These are phyloP conservation scores for Phenoliferia sp. DNA, from an alignment of 1,284 basidiomycete species.

Conservation along the genomic window DNA sequence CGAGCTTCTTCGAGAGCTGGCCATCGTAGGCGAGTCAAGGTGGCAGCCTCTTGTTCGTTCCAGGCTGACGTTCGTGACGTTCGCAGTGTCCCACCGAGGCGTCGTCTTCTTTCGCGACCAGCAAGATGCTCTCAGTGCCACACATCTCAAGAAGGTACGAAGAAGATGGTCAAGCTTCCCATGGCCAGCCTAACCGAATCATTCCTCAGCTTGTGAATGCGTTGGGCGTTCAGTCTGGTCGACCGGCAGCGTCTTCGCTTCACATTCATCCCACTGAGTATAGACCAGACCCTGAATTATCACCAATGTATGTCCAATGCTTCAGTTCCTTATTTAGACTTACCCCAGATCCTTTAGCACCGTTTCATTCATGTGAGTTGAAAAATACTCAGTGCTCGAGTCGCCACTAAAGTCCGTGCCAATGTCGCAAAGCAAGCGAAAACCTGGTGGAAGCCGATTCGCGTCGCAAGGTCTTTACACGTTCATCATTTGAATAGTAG, in stretches of 20 bases:
- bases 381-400: too few species aligned
- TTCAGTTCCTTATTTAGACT: not conserved
- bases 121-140: not conserved
- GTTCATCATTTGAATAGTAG: too few species aligned
- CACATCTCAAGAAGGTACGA: constrained; percentile 11
- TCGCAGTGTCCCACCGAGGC: constrained; percentile 7
- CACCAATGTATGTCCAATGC: not conserved
- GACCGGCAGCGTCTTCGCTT: constrained; percentile 47
- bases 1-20: constrained; percentile 35
- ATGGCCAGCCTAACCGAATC: not conserved
- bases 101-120: constrained; percentile 37
- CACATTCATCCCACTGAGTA: constrained; percentile 45
- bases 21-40: constrained; percentile 24
- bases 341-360: not conserved
- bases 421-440: not conserved
- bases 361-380: not conserved
- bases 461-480: not conserved
- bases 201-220: constrained; percentile 19
- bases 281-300: constrained; percentile 35
- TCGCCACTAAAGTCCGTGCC: not conserved
- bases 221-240: constrained; percentile 44
- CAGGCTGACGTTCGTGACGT: not conserved
- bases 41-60: not conserved
- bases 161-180: not conserved
- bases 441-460: not conserved